Conservation (phyloP, 108 stramenopile genomes). For the Cyclostephanos tholiformis region DNA sequence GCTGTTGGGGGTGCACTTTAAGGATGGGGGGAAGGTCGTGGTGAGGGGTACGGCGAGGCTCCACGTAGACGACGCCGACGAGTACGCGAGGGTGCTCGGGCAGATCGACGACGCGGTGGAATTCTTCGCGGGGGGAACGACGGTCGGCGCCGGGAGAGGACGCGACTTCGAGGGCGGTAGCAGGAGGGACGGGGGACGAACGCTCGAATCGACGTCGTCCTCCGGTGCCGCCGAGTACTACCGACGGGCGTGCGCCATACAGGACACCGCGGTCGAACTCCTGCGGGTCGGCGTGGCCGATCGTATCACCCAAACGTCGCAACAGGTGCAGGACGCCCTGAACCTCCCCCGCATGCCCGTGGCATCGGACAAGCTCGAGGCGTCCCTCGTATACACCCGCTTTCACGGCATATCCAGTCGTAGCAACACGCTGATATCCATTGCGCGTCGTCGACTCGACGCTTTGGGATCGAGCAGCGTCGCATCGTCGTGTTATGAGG, state of each 20-base stretch:
- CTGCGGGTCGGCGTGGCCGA: constrained; percentile 84
- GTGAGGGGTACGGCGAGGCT: constrained; percentile 76
- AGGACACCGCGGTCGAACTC: constrained; percentile 81
- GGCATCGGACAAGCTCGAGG: constrained; percentile 84
- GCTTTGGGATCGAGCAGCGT: constrained; percentile 36
- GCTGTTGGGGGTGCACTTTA: constrained; percentile 79
- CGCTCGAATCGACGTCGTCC: constrained; percentile 17
- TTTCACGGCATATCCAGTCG: constrained; percentile 88
- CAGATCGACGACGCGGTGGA: constrained; percentile 80
- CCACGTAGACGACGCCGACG: constrained; percentile 76
- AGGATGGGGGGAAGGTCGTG: constrained; percentile 53
- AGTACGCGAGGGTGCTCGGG: constrained; percentile 63
- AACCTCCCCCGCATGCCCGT: constrained; percentile 64
- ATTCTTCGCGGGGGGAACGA: constrained; percentile 78
- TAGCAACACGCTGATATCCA: constrained; percentile 66
- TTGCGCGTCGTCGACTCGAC: constrained; percentile 71
- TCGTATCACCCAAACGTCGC: constrained; percentile 70
- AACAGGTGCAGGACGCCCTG: constrained; percentile 66
- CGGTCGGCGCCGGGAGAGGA: constrained; percentile 37
- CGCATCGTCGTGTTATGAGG: constrained; percentile 59
- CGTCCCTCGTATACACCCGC: constrained; percentile 82
- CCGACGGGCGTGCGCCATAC: constrained; percentile 75
- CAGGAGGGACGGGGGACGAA: background rate
- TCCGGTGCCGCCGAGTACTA: constrained; percentile 81
- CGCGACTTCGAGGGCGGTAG: constrained; percentile 18